Evolutionary conservation across 2,329 filamentous ascomycete species (phyloP).

Genomic region (Trichophyton schoenleinii): DNA sequence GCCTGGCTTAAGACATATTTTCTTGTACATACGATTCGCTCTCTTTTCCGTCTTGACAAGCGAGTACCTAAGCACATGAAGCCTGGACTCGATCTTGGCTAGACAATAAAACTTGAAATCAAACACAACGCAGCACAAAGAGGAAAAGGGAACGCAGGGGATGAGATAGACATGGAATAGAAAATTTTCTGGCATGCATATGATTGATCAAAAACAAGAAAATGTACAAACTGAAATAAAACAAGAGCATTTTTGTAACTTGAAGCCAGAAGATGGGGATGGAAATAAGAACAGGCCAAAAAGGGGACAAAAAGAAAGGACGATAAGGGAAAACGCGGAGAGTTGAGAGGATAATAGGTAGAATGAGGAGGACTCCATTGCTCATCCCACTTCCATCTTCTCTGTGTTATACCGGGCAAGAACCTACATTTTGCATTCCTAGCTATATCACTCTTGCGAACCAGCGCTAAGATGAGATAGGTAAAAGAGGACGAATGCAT

Average conservation of each 20-base stretch:
- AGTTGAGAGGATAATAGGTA: not conserved
- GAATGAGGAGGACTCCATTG: not conserved
- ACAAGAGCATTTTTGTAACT: not conserved
- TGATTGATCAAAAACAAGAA: not conserved
- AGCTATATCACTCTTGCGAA: not conserved
- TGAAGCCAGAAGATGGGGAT: not conserved
- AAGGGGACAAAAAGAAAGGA: not conserved
- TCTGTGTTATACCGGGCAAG: not conserved
- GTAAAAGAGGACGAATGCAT: not conserved
- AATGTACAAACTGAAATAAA: not conserved
- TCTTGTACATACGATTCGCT: not conserved
- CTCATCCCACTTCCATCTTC: too few relatives aligned
- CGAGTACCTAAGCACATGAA: not conserved
- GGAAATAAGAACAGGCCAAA: not conserved
- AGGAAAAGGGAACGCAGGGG: not conserved
- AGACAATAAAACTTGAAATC: not conserved
- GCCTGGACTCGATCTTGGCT: not conserved
- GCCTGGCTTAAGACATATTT: not conserved
- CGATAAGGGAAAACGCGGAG: not conserved
- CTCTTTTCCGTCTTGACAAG: not conserved
- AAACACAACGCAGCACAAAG: too few relatives aligned
- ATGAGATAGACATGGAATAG: not conserved
- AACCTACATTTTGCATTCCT: not conserved
- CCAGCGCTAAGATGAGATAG: not conserved
- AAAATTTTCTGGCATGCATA: not conserved